phyloP scores from a whole-genome alignment of 2,329 filamentous ascomycete genomes.

The Westerdykella sp. region DNA sequence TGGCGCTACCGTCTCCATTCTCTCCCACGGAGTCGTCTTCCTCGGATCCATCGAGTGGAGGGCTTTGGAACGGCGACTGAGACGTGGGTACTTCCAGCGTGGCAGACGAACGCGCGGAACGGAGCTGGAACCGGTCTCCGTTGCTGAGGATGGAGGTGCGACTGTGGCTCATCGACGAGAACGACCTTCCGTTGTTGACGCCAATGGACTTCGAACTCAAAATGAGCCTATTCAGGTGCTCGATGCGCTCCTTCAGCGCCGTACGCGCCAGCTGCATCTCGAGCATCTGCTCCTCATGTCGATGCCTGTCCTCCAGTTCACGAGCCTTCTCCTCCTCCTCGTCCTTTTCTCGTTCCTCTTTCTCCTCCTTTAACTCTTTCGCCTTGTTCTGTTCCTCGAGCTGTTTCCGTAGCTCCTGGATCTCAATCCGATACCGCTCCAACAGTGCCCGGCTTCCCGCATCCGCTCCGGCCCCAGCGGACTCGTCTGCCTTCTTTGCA shows the following conservation, averaged over 20 bases:
- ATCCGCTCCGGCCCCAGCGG: constrained; percentile 68
- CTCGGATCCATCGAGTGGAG: constrained; percentile 30
- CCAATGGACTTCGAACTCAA: constrained; percentile 92
- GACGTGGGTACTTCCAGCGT: constrained; percentile 38
- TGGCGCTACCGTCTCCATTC: constrained; percentile 79
- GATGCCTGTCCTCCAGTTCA: constrained; percentile 67
- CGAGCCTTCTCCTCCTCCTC: constrained; percentile 63
- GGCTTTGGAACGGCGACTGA: constrained; percentile 15
- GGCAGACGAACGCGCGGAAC: constrained; percentile 37
- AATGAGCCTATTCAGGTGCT: constrained; percentile 91
- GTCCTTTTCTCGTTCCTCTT: constrained; percentile 55
- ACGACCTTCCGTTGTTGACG: constrained; percentile 59
- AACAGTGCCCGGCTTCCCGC: constrained; percentile 79
- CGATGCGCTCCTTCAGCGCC: constrained; percentile 92
- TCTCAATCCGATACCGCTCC: constrained; percentile 91
- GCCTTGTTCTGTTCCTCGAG: constrained; percentile 72
- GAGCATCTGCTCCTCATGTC: constrained; percentile 94
- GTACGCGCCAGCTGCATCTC: constrained; percentile 97
- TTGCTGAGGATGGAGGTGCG: constrained; percentile 38
- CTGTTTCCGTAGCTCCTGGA: constrained; percentile 71
- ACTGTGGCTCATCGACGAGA: constrained; percentile 38
- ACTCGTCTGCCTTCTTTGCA: constrained; percentile 90
- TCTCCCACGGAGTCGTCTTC: constrained; percentile 59
- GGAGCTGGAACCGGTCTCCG: constrained; percentile 43
- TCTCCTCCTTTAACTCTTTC: constrained; percentile 41